A percentile compares a stretch with the other conserved stretches of the same genome.
phyloP scores from a whole-genome alignment of 306 rosid species.

The Malus fusca region DNA sequence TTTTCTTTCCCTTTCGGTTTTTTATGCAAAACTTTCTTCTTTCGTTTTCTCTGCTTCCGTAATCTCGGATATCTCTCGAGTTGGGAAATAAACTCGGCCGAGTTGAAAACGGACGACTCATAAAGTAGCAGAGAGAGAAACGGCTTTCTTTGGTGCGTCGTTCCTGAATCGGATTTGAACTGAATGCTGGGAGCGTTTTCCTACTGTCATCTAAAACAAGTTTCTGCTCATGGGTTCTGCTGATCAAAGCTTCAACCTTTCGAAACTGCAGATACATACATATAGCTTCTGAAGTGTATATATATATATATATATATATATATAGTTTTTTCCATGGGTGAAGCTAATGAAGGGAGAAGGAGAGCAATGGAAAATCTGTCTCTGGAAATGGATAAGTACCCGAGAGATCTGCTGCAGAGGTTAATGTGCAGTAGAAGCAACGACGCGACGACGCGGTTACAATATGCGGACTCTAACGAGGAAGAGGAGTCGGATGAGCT shows the following conservation, averaged over 20 bases:
- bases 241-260: conserved; percentile 1
- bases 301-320: no score
- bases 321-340: conserved; percentile 35
- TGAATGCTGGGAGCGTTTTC: conserved; percentile 8
- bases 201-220: background rate
- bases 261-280: background rate
- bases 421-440: conserved; percentile 31
- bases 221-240: conserved; percentile 29
- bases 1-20: background rate
- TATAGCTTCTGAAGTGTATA: conserved; percentile 12
- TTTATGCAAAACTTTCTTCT: no score
- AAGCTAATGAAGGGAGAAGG: conserved; percentile 39
- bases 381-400: conserved; percentile 45
- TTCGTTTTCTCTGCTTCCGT: background rate
- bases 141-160: conserved; percentile 1
- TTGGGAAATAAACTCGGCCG: background rate
- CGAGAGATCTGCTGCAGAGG: conserved; percentile 80
- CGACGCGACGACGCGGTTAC: conserved; percentile 7
- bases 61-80: background rate
- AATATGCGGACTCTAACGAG: conserved; percentile 6
- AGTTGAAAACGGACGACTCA: background rate
- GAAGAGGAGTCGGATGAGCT: conserved; percentile 44
- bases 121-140: background rate
- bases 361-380: conserved; percentile 27
- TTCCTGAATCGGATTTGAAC: conserved; percentile 16